Conservation (phyloP, 2,329 filamentous ascomycete species). For the Aspergillus pseudoglaucus region DNA sequence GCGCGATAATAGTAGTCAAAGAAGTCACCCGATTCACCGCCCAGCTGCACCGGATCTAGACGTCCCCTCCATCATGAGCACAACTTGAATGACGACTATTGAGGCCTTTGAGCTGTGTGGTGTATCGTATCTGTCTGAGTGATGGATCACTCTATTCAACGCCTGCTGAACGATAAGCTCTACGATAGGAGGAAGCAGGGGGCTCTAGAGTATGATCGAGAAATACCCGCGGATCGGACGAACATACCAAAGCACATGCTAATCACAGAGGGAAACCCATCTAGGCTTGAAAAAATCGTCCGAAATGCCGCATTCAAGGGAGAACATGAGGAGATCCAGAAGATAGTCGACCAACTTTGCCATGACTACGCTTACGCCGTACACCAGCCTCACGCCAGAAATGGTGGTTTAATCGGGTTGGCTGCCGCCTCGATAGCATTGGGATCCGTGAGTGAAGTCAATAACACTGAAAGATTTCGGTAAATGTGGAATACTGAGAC, state of each 20-base stretch:
- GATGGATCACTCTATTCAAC: slow-evolving; percentile 88
- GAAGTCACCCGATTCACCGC: slow-evolving; percentile 8
- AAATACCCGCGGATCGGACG: neutral
- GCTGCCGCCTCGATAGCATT: slow-evolving; percentile 94
- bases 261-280: slow-evolving; percentile 2
- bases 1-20: slow-evolving; percentile 2
- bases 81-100: slow-evolving; percentile 14
- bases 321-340: slow-evolving; percentile 73
- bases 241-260: neutral
- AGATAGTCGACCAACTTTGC: slow-evolving; percentile 91
- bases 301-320: slow-evolving; percentile 71
- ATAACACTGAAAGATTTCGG: neutral
- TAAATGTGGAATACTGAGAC: slow-evolving; percentile 4
- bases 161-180: slow-evolving; percentile 92
- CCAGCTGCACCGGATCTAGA: slow-evolving; percentile 6
- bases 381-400: slow-evolving; percentile 91
- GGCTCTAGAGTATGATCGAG: slow-evolving; percentile 73
- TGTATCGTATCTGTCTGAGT: slow-evolving; percentile 17
- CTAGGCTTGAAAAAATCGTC: slow-evolving; percentile 81
- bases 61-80: slow-evolving; percentile 19
- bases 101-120: slow-evolving; percentile 5
- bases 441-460: slow-evolving; percentile 62
- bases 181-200: slow-evolving; percentile 97
- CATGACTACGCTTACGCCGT: slow-evolving; percentile 97
- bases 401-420: slow-evolving; percentile 90